Evolutionary conservation across 169 alveolate genomes (phyloP), one percentile per base, ranked within the genome.

Genomic region (Babesia sp.): DNA sequence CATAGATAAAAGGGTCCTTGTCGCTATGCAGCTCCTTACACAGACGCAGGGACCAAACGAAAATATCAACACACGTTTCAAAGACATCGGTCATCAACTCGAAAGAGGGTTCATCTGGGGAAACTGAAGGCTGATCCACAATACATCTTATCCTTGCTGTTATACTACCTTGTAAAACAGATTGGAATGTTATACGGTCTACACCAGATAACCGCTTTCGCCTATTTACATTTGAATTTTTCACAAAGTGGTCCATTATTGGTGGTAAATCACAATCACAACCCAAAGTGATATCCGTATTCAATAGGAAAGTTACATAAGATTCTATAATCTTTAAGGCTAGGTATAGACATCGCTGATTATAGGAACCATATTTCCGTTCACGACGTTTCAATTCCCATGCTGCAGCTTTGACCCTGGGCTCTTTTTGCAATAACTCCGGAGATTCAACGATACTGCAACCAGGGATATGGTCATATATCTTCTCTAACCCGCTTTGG

Each of bases 261-360:
- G 79, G 79, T 0, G 79, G 79, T 0, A 28, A 7, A 4, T 69
- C 70, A 0, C 31, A 26, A 12, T 53, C 71, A 12, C 37, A 12
- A n/a, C 42, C 79, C 3, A 55, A 5, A 0, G 79, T 69, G 2
- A 69, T 31, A 33, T 36, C 59, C 31, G 59, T 45, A 33, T 55
- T 45, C 33, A 69, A 28, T 14, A 69, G 18, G 57, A 69, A 57
- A 16, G 70, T 39, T 12, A 34, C 33, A 57, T 53, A 69, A 20
- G 79, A 56, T 22, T 56, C 70, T n/a, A 56, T 69, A 37, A 2
- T 51, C 37, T 69, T 57, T n/a, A 69, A 26, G 3, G 50, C 50
- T 12, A 69, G 70, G 26, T 69, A 69, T n/a, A 69, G 60, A 33
- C 67, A 69, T 18, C 79, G 54, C 70, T 69, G 79, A 33, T 48